A percentile compares a stretch with the other conserved stretches of the same genome.
Conservation (phyloP, 2,329 filamentous ascomycete species). For the Epichloe sibirici region DNA sequence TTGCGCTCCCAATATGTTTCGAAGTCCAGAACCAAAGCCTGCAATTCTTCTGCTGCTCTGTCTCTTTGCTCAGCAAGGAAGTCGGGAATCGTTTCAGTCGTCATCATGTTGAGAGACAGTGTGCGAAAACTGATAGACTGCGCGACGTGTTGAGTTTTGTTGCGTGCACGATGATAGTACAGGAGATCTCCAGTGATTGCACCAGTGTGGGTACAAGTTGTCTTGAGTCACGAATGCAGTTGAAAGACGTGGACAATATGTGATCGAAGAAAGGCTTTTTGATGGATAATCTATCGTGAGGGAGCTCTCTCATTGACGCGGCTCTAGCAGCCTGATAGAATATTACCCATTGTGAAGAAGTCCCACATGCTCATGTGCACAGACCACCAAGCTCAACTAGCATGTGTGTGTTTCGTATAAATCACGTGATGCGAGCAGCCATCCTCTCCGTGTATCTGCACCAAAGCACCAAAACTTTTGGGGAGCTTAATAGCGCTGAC, state of each 20-base stretch:
- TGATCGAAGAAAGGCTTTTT: not conserved
- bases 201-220: not conserved
- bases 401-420: not conserved
- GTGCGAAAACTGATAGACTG: not conserved
- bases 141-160: not conserved
- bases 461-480: not conserved
- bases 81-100: conserved; percentile 76
- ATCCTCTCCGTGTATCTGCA: not conserved
- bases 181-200: not conserved
- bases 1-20: conserved; percentile 98
- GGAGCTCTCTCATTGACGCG: conserved; percentile 15
- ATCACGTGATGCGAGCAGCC: not conserved
- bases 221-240: too few relatives aligned
- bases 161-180: not conserved
- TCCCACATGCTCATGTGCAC: not conserved
- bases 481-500: not conserved
- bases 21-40: conserved; percentile 78
- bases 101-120: conserved; percentile 42
- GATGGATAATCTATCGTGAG: not conserved
- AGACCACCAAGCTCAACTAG: not conserved
- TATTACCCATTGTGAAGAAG: too few relatives aligned
- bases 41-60: conserved; percentile 73
- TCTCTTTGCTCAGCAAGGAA: conserved; percentile 88
- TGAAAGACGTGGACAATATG: not conserved
- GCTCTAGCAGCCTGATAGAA: conserved; percentile 13